Conservation (phyloP, 2,329 filamentous ascomycete genomes). For the Ascochyta koolunga region DNA sequence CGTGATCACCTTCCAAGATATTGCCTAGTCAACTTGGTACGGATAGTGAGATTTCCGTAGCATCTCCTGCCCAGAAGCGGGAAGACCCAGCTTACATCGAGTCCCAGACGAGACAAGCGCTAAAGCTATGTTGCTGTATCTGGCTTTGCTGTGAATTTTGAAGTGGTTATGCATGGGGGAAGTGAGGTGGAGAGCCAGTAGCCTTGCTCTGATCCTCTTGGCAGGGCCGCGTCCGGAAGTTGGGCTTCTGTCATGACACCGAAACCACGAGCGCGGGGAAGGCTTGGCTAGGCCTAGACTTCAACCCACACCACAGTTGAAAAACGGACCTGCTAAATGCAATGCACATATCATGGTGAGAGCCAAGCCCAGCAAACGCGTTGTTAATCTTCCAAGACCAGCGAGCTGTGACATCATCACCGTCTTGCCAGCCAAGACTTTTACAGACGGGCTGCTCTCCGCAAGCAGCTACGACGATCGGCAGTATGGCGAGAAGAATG, state of each 20-base stretch:
- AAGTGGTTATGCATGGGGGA: slow-evolving; percentile 13
- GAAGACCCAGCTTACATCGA: neutral
- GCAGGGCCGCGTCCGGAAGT: slow-evolving; percentile 1
- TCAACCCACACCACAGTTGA: neutral
- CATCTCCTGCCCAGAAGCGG: slow-evolving; percentile 2
- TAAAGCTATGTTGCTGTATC: neutral
- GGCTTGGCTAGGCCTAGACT: slow-evolving; percentile 9
- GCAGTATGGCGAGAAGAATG: neutral
- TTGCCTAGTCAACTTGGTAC: slow-evolving; percentile 36
- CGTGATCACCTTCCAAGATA: slow-evolving; percentile 28
- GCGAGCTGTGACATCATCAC: slow-evolving; percentile 4
- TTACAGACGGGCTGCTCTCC: neutral
- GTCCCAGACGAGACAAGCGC: slow-evolving; percentile 1
- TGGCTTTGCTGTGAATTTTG: neutral
- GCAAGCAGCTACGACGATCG: neutral
- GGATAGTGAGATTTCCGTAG: slow-evolving; percentile 30
- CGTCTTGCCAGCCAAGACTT: slow-evolving; percentile 3
- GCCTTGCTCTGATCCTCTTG: slow-evolving; percentile 11
- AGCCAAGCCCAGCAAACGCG: neutral
- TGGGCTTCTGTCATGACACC: slow-evolving; percentile 9
- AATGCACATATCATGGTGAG: neutral
- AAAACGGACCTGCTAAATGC: neutral
- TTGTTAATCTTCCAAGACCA: neutral
- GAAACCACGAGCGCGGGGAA: slow-evolving; percentile 12
- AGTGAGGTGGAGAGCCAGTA: slow-evolving; percentile 8